A percentile compares a stretch with the other conserved stretches of the same genome.
phyloP scores from a whole-genome alignment of 2,329 filamentous ascomycete genomes.

The Colletotrichum musicola region DNA sequence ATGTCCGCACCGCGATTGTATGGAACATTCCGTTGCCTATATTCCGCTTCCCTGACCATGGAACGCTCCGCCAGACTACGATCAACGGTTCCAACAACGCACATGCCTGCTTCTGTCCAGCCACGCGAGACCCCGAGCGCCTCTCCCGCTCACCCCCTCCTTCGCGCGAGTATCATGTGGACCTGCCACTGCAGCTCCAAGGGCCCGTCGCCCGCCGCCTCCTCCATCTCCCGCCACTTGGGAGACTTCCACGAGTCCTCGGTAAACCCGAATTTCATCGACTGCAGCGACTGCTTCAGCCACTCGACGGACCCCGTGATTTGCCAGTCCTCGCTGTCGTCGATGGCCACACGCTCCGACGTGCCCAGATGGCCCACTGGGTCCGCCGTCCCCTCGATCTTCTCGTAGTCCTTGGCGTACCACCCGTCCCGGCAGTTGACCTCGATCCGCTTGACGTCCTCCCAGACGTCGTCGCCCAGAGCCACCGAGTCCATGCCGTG shows the following conservation, averaged over 20 bases:
- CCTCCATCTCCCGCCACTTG: conserved; percentile 8
- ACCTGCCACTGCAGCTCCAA: conserved; percentile 30
- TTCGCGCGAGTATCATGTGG: conserved; percentile 25
- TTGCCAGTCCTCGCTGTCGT: conserved; percentile 21
- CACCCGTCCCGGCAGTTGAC: conserved; percentile 22
- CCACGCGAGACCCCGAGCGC: neutral
- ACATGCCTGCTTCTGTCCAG: neutral
- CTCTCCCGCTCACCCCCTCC: conserved; percentile 2
- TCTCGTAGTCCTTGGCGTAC: conserved; percentile 23
- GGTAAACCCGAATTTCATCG: conserved; percentile 24
- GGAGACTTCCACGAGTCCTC: conserved; percentile 24
- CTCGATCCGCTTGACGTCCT: conserved; percentile 26
- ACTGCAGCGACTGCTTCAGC: conserved; percentile 30
- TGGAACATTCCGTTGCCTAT: too few species aligned
- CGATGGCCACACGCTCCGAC: conserved; percentile 1
- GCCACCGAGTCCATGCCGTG: conserved; percentile 23
- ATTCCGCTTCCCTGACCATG: too few species aligned
- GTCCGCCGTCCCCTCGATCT: conserved; percentile 8
- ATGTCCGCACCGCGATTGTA: too few species aligned
- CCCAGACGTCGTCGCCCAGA: conserved; percentile 10
- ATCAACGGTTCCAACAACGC: neutral
- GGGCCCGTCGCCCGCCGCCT: neutral
- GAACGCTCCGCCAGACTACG: too few species aligned
- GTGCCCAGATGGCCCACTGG: conserved; percentile 4
- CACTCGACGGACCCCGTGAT: conserved; percentile 23